Evolutionary conservation across 148 eudicot genomes (phyloP), one percentile per base, ranked within the genome.

Genomic region (Dysphania ambrosioides): DNA sequence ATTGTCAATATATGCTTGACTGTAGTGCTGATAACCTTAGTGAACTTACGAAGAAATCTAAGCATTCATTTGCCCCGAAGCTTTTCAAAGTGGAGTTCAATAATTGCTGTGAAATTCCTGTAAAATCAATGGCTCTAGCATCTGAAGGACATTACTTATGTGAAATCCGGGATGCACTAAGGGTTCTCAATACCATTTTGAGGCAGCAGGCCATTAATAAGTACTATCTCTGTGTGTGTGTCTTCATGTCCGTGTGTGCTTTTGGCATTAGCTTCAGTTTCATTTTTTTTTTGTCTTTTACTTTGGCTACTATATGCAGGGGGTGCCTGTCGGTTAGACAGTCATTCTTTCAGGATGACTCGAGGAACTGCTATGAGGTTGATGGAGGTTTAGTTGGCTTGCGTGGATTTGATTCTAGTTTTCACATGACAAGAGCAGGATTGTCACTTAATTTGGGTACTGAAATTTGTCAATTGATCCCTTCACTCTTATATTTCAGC

Each of bases 291-390:
- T n/a, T n/a, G n/a, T n/a, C n/a, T n/a, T n/a, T 71, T 36, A 35
- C 8, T 70, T 49, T 69, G 55, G 16, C 49, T 79, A 53, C 72
- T 60, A 61, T 49, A 69, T 85, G 79, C 84, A 95, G 96, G 85
- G 92, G 96, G 12, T 95, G 94, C 82, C 90, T 95, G 74, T 61
- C 88, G 80, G 88, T 92, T 40, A 79, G 91, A 47, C 99, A 95
- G 75, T 92, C 99, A 19, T 92, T 87, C 69, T 95, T 90, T 72
- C 86, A 85, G 55, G 87, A 90, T 71, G 96, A 92, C 75, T 83
- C 94, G 8, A 83, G 88, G 75, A 87, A 87, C 74, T 81, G 78
- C 35, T 79, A 82, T 61, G 90, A 89, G 57, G 32, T 92, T 70
- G 99, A 96, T 57, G 94, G 91, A 31, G 96, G 99, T 68, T 82